Conservation (phyloP, 164 flowering plant genomes). For the Vitis rupestris region DNA sequence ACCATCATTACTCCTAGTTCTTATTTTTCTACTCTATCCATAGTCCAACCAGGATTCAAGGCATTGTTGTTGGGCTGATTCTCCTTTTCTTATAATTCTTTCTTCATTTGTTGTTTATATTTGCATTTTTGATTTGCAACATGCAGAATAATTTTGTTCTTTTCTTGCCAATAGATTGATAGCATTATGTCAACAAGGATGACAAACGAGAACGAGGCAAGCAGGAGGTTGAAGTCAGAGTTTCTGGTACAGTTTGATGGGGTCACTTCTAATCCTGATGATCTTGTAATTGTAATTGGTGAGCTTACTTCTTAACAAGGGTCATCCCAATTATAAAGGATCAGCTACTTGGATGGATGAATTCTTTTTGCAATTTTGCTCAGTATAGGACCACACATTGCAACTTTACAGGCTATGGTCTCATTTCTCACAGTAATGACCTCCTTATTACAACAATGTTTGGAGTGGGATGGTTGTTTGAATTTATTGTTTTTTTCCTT, state of each 20-base stretch:
- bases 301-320: conserved; percentile 18
- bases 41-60: background rate
- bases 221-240: conserved; percentile 97
- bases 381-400: background rate
- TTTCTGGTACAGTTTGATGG: conserved; percentile 98
- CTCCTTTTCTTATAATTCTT: background rate
- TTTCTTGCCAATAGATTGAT: conserved; percentile 63
- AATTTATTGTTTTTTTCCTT: too few relatives aligned
- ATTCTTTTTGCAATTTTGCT: background rate
- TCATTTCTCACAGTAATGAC: too few relatives aligned
- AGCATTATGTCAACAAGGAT: conserved; percentile 91
- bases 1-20: background rate
- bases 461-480: too few relatives aligned
- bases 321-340: background rate
- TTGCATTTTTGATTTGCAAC: background rate
- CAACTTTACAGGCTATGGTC: too few relatives aligned
- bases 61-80: background rate
- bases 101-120: background rate
- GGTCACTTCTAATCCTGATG: conserved; percentile 81
- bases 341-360: background rate
- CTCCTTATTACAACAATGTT: too few relatives aligned
- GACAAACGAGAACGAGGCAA: conserved; percentile 90
- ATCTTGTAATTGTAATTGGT: conserved; percentile 92
- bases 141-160: background rate
- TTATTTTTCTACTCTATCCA: background rate